phyloP scores from a whole-genome alignment of 306 rosid species.

The Erythrophleum fordii region DNA sequence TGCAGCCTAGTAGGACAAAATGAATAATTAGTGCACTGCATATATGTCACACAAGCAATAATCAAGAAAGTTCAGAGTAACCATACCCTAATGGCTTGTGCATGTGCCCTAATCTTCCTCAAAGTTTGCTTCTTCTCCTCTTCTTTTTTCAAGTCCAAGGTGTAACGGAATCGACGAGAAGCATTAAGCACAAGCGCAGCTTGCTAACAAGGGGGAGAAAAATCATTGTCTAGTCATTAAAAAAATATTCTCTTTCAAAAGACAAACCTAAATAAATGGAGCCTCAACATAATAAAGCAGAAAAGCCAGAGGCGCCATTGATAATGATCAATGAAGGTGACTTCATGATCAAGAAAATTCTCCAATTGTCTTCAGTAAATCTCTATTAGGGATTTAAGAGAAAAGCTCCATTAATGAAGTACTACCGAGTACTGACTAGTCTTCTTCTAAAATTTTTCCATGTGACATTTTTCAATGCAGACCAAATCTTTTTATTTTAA shows the following conservation, averaged over 20 bases:
- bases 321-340: not conserved
- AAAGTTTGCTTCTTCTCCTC: constrained; percentile 66
- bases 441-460: not conserved
- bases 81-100: constrained; percentile 72
- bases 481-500: not conserved
- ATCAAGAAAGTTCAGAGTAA: constrained; percentile 28
- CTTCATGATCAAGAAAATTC: not conserved
- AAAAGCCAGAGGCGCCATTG: not conserved
- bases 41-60: constrained; percentile 5
- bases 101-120: constrained; percentile 77
- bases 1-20: constrained; percentile 67
- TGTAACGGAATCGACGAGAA: constrained; percentile 96
- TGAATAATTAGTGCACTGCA: constrained; percentile 33
- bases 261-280: not conserved
- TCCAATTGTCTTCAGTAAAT: no score
- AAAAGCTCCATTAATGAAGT: not conserved
- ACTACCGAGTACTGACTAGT: not conserved
- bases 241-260: not conserved
- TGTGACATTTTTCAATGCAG: not conserved
- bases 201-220: constrained; percentile 58
- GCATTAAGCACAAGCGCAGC: constrained; percentile 95
- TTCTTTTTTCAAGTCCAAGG: constrained; percentile 89
- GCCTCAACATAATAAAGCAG: constrained; percentile 7
- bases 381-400: not conserved
- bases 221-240: constrained; percentile 16